phyloP scores from a whole-genome alignment of 1,139 yeast genomes.

The Hansenula anomala region DNA sequence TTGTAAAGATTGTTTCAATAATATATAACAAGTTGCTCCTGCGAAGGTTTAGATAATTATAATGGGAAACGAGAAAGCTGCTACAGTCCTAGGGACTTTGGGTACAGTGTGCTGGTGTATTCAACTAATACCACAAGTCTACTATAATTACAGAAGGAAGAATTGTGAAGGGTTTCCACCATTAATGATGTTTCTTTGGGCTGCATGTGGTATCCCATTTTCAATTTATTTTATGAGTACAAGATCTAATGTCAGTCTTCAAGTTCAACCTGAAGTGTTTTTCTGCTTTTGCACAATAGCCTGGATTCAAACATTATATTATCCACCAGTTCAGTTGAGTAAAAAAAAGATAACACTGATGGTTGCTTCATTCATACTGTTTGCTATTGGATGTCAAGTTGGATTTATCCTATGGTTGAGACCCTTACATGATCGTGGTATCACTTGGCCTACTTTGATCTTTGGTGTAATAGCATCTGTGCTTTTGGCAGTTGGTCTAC shows the following conservation, averaged over 20 bases:
- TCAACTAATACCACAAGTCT: conserved; percentile 82
- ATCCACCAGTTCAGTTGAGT: conserved; percentile 60
- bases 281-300: conserved; percentile 63
- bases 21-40: too few relatives aligned
- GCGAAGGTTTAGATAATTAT: too few relatives aligned
- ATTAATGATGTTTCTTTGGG: conserved; percentile 80
- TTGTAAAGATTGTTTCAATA: too few relatives aligned
- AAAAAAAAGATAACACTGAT: conserved; percentile 33
- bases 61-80: conserved; percentile 35
- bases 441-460: conserved; percentile 70
- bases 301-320: conserved; percentile 72
- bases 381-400: conserved; percentile 57
- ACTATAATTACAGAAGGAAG: conserved; percentile 65
- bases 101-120: conserved; percentile 92
- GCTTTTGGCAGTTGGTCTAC: conserved; percentile 66
- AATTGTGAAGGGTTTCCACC: conserved; percentile 86
- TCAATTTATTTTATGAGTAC: conserved; percentile 74
- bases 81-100: conserved; percentile 79
- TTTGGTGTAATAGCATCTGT: conserved; percentile 80
- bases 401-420: conserved; percentile 72
- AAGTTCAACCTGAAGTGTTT: conserved; percentile 84
- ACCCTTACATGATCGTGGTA: conserved; percentile 44
- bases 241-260: conserved; percentile 68
- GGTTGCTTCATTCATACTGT: conserved; percentile 34
- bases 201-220: conserved; percentile 77